Conservation (phyloP, 768 basidiomycete genomes). For the Lyophyllum atratum region DNA sequence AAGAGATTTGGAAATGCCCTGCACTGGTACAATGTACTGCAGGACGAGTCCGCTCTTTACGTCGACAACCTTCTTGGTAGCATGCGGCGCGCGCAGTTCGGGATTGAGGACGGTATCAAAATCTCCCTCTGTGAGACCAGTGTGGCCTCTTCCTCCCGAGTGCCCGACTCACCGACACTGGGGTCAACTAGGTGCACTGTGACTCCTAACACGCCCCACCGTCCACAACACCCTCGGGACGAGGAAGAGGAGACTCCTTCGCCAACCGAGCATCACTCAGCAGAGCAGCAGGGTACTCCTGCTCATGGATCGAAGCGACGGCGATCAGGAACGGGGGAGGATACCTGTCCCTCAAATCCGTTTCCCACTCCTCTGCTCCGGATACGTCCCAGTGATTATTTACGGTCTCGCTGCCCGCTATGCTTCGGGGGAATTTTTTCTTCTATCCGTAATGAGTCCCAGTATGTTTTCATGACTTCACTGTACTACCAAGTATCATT, state of each 20-base stretch:
- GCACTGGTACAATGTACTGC: constrained; percentile 5
- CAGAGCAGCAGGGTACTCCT: background rate
- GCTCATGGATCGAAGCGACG: background rate
- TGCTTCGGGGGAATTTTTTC: constrained; percentile 16
- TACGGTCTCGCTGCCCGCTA: constrained; percentile 14
- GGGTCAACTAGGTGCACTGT: too few relatives aligned
- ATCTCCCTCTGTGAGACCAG: background rate
- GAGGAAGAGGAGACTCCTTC: too few relatives aligned
- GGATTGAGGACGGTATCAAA: background rate
- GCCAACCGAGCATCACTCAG: background rate
- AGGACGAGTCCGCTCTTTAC: constrained; percentile 8
- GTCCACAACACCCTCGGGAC: too few relatives aligned
- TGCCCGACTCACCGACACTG: background rate
- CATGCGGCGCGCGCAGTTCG: background rate
- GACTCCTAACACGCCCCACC: too few relatives aligned
- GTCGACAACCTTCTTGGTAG: constrained; percentile 7
- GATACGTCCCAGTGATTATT: constrained; percentile 18
- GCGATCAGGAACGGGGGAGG: background rate
- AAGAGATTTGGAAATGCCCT: too few relatives aligned
- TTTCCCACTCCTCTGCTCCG: constrained; percentile 1
- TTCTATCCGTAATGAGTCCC: background rate
- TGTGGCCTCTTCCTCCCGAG: background rate
- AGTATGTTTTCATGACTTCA: background rate
- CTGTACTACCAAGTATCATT: too few relatives aligned
- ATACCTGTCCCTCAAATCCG: background rate